Conservation (phyloP, 2,329 filamentous ascomycete genomes). For the Botrytis fabae region DNA sequence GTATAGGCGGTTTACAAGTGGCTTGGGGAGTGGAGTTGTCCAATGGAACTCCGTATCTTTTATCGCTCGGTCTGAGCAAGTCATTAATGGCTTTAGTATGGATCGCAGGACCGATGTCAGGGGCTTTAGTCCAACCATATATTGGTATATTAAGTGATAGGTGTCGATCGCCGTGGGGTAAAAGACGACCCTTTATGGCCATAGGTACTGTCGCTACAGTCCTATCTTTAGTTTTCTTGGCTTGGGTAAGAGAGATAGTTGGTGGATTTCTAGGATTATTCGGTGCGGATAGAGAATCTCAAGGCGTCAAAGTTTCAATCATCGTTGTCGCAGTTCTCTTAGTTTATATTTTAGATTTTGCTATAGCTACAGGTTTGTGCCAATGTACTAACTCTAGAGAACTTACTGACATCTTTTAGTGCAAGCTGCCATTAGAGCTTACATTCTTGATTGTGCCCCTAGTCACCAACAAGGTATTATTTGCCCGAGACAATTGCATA, state of each 20-base stretch:
- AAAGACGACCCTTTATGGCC: constrained; percentile 79
- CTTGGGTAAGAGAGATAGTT: constrained; percentile 74
- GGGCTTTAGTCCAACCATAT: constrained; percentile 78
- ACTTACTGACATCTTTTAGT: constrained; percentile 50
- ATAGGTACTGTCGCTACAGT: constrained; percentile 68
- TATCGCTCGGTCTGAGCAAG: constrained; percentile 81
- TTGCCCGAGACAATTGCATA: not conserved
- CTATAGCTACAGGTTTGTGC: constrained; percentile 80
- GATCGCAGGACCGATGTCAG: constrained; percentile 79
- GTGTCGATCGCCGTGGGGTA: constrained; percentile 72
- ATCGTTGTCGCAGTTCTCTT: constrained; percentile 81
- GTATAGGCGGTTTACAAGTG: constrained; percentile 86
- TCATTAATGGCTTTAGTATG: constrained; percentile 80
- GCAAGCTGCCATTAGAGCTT: constrained; percentile 86
- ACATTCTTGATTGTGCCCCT: constrained; percentile 90
- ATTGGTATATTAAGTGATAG: constrained; percentile 80
- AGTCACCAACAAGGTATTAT: constrained; percentile 74
- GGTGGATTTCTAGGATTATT: constrained; percentile 67
- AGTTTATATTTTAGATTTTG: constrained; percentile 89
- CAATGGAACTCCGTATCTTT: constrained; percentile 82
- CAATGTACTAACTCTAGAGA: not conserved
- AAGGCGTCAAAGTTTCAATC: constrained; percentile 62
- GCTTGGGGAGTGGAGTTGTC: constrained; percentile 95
- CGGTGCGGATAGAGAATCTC: constrained; percentile 65
- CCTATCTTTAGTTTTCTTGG: constrained; percentile 65